phyloP scores from a whole-genome alignment of 2,329 filamentous ascomycete genomes.

The Orbilia brochopaga region DNA sequence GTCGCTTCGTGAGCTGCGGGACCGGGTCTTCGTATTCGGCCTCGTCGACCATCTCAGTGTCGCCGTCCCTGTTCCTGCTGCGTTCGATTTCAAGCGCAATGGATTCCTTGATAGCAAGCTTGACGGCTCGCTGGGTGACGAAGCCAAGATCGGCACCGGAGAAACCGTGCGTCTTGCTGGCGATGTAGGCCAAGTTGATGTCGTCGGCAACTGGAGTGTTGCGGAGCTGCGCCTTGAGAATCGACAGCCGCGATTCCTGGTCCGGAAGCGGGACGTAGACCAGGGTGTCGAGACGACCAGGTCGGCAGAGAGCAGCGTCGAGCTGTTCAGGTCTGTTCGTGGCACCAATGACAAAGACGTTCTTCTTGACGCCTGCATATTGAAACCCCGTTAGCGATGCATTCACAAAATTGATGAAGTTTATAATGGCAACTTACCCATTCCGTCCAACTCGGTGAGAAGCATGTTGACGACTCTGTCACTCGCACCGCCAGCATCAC shows the following conservation, averaged over 20 bases:
- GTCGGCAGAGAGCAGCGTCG: slow-evolving; percentile 95
- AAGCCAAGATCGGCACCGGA: slow-evolving; percentile 99
- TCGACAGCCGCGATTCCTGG: slow-evolving; percentile 83
- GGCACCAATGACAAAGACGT: slow-evolving; percentile 98
- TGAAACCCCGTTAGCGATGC: neutral
- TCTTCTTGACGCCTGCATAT: slow-evolving; percentile 77
- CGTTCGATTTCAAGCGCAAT: slow-evolving; percentile 89
- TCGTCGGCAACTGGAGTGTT: slow-evolving; percentile 92
- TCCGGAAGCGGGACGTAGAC: slow-evolving; percentile 98
- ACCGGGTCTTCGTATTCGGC: slow-evolving; percentile 87
- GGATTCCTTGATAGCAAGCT: slow-evolving; percentile 98
- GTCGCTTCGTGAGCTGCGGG: slow-evolving; percentile 90
- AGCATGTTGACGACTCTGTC: slow-evolving; percentile 99
- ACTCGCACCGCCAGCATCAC: slow-evolving; percentile 95
- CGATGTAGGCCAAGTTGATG: slow-evolving; percentile 88
- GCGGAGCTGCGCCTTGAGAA: slow-evolving; percentile 93
- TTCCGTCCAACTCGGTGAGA: slow-evolving; percentile 68
- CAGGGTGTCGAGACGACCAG: slow-evolving; percentile 95
- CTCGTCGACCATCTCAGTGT: slow-evolving; percentile 72
- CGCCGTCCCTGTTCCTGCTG: slow-evolving; percentile 83
- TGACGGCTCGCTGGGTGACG: slow-evolving; percentile 97
- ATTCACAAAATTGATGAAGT: slow-evolving; percentile 19
- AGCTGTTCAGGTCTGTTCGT: slow-evolving; percentile 99
- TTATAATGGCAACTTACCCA: slow-evolving; percentile 63
- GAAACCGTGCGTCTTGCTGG: slow-evolving; percentile 96